Conservation (phyloP, 148 eudicot genomes). For the Cornus suecica region DNA sequence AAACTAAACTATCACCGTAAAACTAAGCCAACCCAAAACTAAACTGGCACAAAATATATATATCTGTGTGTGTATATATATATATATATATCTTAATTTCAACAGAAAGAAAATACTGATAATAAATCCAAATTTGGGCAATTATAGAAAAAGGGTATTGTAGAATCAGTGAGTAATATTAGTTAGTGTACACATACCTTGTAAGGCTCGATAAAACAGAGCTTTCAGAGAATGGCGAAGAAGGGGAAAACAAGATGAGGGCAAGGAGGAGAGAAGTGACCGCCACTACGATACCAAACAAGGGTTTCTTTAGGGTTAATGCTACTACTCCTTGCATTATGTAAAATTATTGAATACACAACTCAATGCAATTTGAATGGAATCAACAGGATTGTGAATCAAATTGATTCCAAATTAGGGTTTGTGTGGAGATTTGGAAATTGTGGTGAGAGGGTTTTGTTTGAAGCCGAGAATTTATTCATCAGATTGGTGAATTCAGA, state of each 20-base stretch:
- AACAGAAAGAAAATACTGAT: not conserved
- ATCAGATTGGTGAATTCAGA: not conserved
- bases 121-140: not conserved
- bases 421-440: not conserved
- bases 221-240: conserved; percentile 50
- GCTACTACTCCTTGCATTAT: conserved; percentile 12
- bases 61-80: no score
- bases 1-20: not conserved
- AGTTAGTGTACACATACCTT: conserved; percentile 29
- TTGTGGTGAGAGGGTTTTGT: not conserved
- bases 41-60: not conserved
- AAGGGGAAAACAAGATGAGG: conserved; percentile 46
- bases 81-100: no score
- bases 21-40: no score
- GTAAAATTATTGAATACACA: not conserved
- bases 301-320: conserved; percentile 21
- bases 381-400: not conserved
- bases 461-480: not conserved
- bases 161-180: not conserved
- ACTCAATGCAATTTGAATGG: not conserved
- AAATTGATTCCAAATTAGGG: not conserved
- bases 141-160: not conserved
- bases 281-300: conserved; percentile 18
- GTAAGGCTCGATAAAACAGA: conserved; percentile 28
- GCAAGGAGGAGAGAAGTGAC: conserved; percentile 42